Evolutionary conservation across 495 filamentous ascomycete species (phyloP).

Genomic region (Aspergillus conjunctus): DNA sequence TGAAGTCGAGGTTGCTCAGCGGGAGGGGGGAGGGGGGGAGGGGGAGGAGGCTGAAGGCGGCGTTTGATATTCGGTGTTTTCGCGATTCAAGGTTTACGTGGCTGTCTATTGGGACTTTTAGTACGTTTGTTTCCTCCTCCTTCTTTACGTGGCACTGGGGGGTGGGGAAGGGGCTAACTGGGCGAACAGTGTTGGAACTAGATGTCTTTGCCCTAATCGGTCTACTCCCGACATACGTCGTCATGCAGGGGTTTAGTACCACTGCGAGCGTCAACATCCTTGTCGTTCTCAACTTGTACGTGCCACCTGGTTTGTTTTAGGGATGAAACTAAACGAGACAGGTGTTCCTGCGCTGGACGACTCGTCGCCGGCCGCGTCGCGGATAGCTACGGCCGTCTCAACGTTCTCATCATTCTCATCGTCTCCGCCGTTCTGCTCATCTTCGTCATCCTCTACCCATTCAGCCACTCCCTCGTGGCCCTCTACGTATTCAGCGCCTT

Average conservation of each 20-base stretch:
- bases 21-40: too few species aligned
- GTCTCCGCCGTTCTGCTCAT: constrained; percentile 49
- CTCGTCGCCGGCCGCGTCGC: constrained; percentile 69
- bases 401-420: constrained; percentile 48
- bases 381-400: constrained; percentile 72
- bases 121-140: constrained; percentile 25
- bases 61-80: constrained; percentile 61
- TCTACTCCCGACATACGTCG: constrained; percentile 54
- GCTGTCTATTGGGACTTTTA: constrained; percentile 41
- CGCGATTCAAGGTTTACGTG: constrained; percentile 48
- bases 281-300: constrained; percentile 38
- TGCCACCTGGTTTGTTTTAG: too few species aligned
- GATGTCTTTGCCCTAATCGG: constrained; percentile 55
- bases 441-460: constrained; percentile 61
- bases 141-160: constrained; percentile 29
- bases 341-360: constrained; percentile 55
- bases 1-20: constrained; percentile 33
- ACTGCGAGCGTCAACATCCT: constrained; percentile 38
- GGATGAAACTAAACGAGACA: too few species aligned
- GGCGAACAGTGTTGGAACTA: constrained; percentile 46
- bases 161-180: neutral
- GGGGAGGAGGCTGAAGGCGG: constrained; percentile 33
- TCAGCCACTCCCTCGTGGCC: constrained; percentile 20
- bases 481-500: constrained; percentile 40
- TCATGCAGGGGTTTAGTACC: constrained; percentile 41